Base-by-base conservation (phyloP, 2,329 filamentous ascomycete genomes). In the Alternaria postmessia region DNA sequence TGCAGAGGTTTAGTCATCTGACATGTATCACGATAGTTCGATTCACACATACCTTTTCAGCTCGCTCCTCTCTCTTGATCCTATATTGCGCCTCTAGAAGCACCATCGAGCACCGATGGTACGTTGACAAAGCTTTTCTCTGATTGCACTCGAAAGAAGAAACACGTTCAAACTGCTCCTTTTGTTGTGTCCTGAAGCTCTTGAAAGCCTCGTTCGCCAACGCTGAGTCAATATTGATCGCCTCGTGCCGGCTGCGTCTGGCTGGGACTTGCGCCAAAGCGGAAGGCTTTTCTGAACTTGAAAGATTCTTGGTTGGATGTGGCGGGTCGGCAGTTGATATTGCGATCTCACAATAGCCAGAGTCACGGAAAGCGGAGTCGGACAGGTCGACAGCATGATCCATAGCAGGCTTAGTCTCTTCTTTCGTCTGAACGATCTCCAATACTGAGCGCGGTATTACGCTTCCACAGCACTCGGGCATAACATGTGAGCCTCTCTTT, bases 381-480 rank as follows among this genome's bases (percentile, higher is more conserved):
- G 32, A n/a, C 20, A 26, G 30, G 14, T 38, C 46, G 14, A 14
- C 47, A 24, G 43, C 39, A 14, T 44, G 54, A 7, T 62, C 57
- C 3, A 62, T 20, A 24, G 80, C 66, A 12, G 72, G 67, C 36
- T 71, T 72, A 52, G 77, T 73, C 61, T 81, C 79, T 66, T 78
- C 73, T 44, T 75, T 70, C 7, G 74, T 78, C 68, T 79, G 68
- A 7, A 80, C 75, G 36, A 69, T 68, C 51, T 79, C 76, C 9
- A 82, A 69, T n/a, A 80, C 64, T 4, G 64, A 62, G 18, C 74
- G 78, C n/a, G 80, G 79, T 18, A 82, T 69, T 2, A 77, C 75
- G 14, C 68, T 73, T 14, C 77, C 77, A 62, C 81, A 82, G 61
- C 80, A 82, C 54, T 69, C 76, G 0, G 81, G 81, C 9, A 75